Conservation (phyloP, 345 rosid species). For the Conringia planisiliqua region DNA sequence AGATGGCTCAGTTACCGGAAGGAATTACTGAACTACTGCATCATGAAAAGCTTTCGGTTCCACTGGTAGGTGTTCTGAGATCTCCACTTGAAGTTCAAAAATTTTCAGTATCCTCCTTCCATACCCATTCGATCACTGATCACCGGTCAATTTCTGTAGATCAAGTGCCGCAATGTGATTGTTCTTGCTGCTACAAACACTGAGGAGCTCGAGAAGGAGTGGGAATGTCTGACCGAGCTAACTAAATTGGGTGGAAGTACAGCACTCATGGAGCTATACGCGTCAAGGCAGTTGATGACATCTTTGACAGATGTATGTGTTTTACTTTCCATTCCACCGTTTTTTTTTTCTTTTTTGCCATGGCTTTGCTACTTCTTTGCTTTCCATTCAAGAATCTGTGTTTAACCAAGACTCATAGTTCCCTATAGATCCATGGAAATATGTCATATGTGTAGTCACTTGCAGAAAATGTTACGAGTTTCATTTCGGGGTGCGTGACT, state of each 20-base stretch:
- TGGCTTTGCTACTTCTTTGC: neutral
- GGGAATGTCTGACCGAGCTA: constrained; percentile 76
- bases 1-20: constrained; percentile 99
- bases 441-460: neutral
- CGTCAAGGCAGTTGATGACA: constrained; percentile 48
- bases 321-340: neutral
- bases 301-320: constrained; percentile 65
- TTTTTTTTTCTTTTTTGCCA: neutral
- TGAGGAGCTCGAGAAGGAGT: constrained; percentile 70
- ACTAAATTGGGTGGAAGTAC: constrained; percentile 47
- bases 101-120: neutral
- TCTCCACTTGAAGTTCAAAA: neutral
- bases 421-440: neutral
- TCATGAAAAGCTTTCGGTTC: constrained; percentile 78
- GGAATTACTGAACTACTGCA: constrained; percentile 89
- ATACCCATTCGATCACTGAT: neutral
- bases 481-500: neutral
- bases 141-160: constrained; percentile 40
- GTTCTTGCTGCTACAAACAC: constrained; percentile 71
- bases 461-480: neutral
- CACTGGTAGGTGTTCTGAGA: constrained; percentile 59
- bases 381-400: neutral
- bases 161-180: constrained; percentile 78
- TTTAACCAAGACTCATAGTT: neutral
- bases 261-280: constrained; percentile 49